Conservation (phyloP, 1,139 yeast genomes). For the Yamadazyma kanchanaburiensis region DNA sequence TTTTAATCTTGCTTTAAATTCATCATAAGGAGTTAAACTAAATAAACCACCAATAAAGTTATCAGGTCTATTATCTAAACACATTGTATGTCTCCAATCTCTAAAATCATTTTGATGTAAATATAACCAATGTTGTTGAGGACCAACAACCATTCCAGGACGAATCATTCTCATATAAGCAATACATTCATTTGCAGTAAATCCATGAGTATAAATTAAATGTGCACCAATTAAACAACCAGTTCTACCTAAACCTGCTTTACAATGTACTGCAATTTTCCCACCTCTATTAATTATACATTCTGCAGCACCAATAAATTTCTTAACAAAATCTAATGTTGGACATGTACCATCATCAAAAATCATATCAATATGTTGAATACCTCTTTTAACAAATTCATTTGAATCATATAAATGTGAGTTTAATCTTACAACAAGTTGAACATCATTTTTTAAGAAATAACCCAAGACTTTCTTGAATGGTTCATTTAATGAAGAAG, state of each 20-base stretch:
- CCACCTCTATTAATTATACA: constrained; percentile 82
- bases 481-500: constrained; percentile 59
- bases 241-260: constrained; percentile 96
- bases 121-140: constrained; percentile 98
- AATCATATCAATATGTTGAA: constrained; percentile 89
- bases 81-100: constrained; percentile 95
- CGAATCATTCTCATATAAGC: constrained; percentile 94
- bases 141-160: constrained; percentile 99
- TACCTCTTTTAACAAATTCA: constrained; percentile 79
- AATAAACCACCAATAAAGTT: constrained; percentile 72
- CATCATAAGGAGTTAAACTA: constrained; percentile 63
- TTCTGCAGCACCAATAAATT: constrained; percentile 93
- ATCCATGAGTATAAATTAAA: constrained; percentile 90
- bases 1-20: constrained; percentile 46
- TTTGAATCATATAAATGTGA: constrained; percentile 83
- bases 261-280: constrained; percentile 95
- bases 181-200: constrained; percentile 94
- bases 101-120: constrained; percentile 93
- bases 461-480: constrained; percentile 77
- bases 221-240: constrained; percentile 98
- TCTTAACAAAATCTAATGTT: constrained; percentile 84
- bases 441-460: constrained; percentile 70
- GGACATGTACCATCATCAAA: constrained; percentile 99
- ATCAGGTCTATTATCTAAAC: constrained; percentile 68
- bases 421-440: constrained; percentile 85